Conservation (phyloP, 331 rosid species). For the Erythrophleum ivorense region DNA sequence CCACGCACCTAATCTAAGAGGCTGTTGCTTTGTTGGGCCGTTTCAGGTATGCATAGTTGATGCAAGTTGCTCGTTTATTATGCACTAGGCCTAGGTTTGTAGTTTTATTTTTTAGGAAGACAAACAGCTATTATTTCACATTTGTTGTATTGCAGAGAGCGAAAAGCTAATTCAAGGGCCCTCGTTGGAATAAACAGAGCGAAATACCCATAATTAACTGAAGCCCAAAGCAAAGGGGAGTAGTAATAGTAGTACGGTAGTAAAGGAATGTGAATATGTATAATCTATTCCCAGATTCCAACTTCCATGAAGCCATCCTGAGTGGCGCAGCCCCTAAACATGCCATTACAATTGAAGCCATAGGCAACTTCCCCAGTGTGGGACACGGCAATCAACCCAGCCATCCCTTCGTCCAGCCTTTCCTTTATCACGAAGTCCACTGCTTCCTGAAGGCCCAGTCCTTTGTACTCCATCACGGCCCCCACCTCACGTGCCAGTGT, state of each 20-base stretch:
- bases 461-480: conserved; percentile 96
- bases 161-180: background rate
- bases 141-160: background rate
- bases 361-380: conserved; percentile 78
- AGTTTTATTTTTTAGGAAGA: background rate
- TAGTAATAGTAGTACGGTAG: background rate
- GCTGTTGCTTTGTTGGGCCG: background rate
- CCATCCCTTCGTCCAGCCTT: conserved; percentile 79
- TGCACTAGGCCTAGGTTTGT: background rate
- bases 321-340: conserved; percentile 86
- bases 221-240: background rate
- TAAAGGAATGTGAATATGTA: too few species aligned
- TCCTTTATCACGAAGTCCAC: conserved; percentile 78
- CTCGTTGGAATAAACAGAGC: background rate
- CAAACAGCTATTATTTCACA: background rate
- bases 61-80: background rate
- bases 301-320: conserved; percentile 94
- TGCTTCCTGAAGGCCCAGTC: conserved; percentile 67
- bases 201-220: background rate
- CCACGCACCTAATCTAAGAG: background rate
- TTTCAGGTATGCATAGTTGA: background rate
- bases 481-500: conserved; percentile 91
- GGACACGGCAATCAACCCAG: conserved; percentile 90
- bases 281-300: conserved; percentile 71
- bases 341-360: conserved; percentile 80